These are phyloP conservation scores for Rubroboletus pulcherrimus DNA, from an alignment of 768 basidiomycete genomes.

Conservation along the genomic window DNA sequence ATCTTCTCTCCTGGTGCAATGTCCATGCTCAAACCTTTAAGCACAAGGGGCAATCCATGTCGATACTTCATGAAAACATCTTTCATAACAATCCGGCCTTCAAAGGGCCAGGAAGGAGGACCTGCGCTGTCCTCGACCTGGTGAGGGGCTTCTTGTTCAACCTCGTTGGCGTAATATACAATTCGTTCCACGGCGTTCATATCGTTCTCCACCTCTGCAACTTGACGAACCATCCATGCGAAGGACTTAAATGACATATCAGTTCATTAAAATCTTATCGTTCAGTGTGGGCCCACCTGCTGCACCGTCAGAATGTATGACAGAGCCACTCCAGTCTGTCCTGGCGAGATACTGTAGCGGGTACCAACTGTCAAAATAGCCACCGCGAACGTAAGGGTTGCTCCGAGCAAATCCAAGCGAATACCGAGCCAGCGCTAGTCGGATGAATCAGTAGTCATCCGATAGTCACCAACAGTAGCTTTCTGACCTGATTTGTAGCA, in stretches of 20 bases:
- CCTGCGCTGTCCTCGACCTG: slow-evolving; percentile 59
- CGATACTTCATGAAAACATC: slow-evolving; percentile 79
- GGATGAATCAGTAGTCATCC: not conserved
- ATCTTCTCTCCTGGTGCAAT: slow-evolving; percentile 82
- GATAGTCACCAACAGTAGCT: not conserved
- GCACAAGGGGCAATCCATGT: slow-evolving; percentile 80
- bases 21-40: slow-evolving; percentile 76
- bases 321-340: slow-evolving; percentile 72
- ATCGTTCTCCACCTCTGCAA: slow-evolving; percentile 86
- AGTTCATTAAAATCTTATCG: not conserved
- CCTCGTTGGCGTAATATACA: slow-evolving; percentile 70
- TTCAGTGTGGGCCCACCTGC: slow-evolving; percentile 43
- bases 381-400: slow-evolving; percentile 68
- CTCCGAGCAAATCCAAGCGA: slow-evolving; percentile 82
- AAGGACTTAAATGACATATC: slow-evolving; percentile 43
- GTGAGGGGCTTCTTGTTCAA: slow-evolving; percentile 81
- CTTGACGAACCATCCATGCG: slow-evolving; percentile 73
- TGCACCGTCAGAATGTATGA: slow-evolving; percentile 80
- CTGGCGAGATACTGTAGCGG: slow-evolving; percentile 70
- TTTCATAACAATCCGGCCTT: slow-evolving; percentile 71
- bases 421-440: slow-evolving; percentile 79
- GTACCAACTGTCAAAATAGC: slow-evolving; percentile 74
- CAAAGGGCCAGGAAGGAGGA: slow-evolving; percentile 64
- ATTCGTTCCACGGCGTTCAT: slow-evolving; percentile 92
- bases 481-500: slow-evolving; percentile 67